phyloP scores from a whole-genome alignment of 2,329 filamentous ascomycete genomes.

The Ophiocordyceps robertsii region DNA sequence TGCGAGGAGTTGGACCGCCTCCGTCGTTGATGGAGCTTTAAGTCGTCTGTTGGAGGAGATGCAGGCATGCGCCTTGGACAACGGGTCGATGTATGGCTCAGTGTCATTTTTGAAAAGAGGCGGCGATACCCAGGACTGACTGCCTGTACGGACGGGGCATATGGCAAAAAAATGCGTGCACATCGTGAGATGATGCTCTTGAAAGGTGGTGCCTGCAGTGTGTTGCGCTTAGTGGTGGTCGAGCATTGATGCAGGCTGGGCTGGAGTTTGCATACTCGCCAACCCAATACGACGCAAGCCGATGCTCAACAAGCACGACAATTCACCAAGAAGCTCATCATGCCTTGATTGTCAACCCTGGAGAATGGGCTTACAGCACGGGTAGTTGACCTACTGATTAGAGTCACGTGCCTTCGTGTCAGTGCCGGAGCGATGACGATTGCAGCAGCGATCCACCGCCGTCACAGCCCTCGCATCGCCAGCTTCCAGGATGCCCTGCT shows the following conservation, averaged over 20 bases:
- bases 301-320: too few relatives aligned
- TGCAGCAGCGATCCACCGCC: background rate
- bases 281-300: too few relatives aligned
- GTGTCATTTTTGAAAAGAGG: background rate
- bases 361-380: too few relatives aligned
- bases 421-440: background rate
- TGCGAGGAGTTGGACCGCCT: constrained; percentile 74
- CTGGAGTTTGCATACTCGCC: too few relatives aligned
- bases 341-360: background rate
- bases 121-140: background rate
- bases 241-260: too few relatives aligned
- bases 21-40: constrained; percentile 51
- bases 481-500: constrained; percentile 3
- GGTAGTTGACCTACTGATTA: background rate
- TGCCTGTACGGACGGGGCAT: background rate
- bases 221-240: too few relatives aligned
- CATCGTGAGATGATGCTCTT: too few relatives aligned
- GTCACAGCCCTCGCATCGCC: background rate
- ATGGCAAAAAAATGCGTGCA: background rate
- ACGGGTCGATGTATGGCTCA: too few relatives aligned
- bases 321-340: too few relatives aligned
- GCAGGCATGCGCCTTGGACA: too few relatives aligned
- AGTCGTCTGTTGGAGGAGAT: background rate
- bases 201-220: too few relatives aligned
- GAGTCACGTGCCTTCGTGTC: constrained; percentile 16